Percentiles rank a stretch among this genome's conserved stretches.
These are phyloP conservation scores for Fomitiporia mediterranea DNA, from an alignment of 1,284 basidiomycete species.

Conservation along the genomic window DNA sequence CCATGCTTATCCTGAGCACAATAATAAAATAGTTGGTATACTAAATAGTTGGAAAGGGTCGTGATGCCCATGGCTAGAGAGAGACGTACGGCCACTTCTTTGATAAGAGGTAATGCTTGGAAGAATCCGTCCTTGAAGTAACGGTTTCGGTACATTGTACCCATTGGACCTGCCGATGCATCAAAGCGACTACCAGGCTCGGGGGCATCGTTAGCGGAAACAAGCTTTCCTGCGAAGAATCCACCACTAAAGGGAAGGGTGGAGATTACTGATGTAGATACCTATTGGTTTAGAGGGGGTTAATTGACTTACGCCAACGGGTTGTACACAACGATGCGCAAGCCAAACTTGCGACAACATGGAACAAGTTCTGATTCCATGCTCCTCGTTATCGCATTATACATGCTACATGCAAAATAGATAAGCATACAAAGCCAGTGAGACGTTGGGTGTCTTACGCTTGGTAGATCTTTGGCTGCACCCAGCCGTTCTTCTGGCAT, in stretches of 20 bases:
- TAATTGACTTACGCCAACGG: constrained; percentile 40
- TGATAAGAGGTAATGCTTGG: constrained; percentile 39
- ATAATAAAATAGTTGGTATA: neutral
- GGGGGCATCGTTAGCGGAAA: constrained; percentile 29
- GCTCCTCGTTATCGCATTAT: constrained; percentile 48
- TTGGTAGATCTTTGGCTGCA: constrained; percentile 52
- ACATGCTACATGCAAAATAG: constrained; percentile 34
- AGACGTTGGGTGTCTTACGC: constrained; percentile 18
- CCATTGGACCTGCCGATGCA: constrained; percentile 28
- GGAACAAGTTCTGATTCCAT: constrained; percentile 55
- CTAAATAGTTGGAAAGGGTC: neutral
- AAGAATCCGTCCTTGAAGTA: constrained; percentile 45
- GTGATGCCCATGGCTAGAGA: neutral
- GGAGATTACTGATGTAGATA: neutral
- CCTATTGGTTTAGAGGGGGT: neutral
- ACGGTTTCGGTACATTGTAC: constrained; percentile 37
- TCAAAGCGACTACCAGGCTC: constrained; percentile 35
- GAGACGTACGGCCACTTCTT: constrained; percentile 32
- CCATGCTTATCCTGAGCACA: constrained; percentile 34
- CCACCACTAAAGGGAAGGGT: constrained; percentile 32
- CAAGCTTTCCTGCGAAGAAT: constrained; percentile 42
- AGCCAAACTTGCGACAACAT: constrained; percentile 49
- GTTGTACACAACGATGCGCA: constrained; percentile 49
- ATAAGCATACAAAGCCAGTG: constrained; percentile 2
- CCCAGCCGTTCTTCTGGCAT: constrained; percentile 45